These are phyloP conservation scores for Phalaenopsis hybrid DNA, from an alignment of 116 monocot species.

Conservation along the genomic window DNA sequence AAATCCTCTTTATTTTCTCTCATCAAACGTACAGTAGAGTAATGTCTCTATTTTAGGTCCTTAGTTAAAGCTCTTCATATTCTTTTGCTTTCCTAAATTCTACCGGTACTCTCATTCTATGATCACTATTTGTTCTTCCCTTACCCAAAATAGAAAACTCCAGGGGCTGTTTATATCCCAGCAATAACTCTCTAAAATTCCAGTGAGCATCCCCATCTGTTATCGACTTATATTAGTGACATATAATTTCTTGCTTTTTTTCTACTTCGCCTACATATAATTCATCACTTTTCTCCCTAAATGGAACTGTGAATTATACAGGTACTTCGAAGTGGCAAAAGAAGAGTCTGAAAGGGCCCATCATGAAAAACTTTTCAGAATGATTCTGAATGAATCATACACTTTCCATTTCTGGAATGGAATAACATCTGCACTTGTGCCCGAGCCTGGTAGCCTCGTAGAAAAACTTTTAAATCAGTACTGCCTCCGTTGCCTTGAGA, in stretches of 20 bases:
- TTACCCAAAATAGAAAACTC: not conserved
- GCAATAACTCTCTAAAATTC: not conserved
- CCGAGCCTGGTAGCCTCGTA: slow-evolving; percentile 67
- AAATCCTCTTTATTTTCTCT: not conserved
- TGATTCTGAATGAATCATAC: slow-evolving; percentile 54
- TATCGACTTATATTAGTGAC: not conserved
- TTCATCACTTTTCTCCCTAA: not conserved
- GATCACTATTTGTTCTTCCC: not conserved
- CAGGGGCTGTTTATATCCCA: not conserved
- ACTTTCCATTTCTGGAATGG: slow-evolving; percentile 95
- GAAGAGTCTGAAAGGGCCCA: slow-evolving; percentile 40
- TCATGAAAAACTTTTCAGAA: slow-evolving; percentile 47
- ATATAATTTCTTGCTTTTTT: not conserved
- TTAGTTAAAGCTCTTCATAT: too few species aligned
- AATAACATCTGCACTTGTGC: slow-evolving; percentile 64
- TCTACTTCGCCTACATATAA: not conserved
- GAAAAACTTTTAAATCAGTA: slow-evolving; percentile 58
- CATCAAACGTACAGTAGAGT: not conserved
- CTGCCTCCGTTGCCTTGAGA: slow-evolving; percentile 65
- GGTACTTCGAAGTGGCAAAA: slow-evolving; percentile 56
- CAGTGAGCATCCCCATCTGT: not conserved
- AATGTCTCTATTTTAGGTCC: not conserved
- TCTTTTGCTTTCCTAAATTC: not conserved
- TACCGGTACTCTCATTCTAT: not conserved
- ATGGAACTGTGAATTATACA: slow-evolving; percentile 18